A percentile compares a stretch with the other conserved stretches of the same genome.
Conservation (phyloP, 495 filamentous ascomycete species). For the Penicillium diatomitis region DNA sequence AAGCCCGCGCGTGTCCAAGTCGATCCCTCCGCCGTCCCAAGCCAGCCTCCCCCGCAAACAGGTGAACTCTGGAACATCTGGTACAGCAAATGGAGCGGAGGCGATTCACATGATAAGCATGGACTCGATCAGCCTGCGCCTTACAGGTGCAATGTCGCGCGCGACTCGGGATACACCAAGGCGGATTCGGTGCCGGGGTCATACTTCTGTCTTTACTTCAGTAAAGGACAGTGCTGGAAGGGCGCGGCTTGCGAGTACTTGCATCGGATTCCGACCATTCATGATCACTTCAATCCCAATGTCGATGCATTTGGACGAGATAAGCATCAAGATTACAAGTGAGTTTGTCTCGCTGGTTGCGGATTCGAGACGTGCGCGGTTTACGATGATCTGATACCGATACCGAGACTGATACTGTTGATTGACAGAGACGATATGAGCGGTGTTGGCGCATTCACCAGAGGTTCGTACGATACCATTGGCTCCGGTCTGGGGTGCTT, state of each 20-base stretch:
- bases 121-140: constrained; percentile 65
- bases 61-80: constrained; percentile 92
- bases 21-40: constrained; percentile 71
- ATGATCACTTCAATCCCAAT: constrained; percentile 81
- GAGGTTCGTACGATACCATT: constrained; percentile 16
- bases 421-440: constrained; percentile 64
- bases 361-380: background rate
- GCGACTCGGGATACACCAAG: constrained; percentile 79
- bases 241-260: constrained; percentile 92
- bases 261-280: constrained; percentile 72
- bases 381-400: background rate
- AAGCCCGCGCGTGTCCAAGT: constrained; percentile 59
- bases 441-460: constrained; percentile 81
- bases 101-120: constrained; percentile 83
- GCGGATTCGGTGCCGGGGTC: constrained; percentile 72
- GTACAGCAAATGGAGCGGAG: constrained; percentile 92
- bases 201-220: constrained; percentile 93
- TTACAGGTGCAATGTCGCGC: constrained; percentile 70
- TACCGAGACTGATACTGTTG: background rate
- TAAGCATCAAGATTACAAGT: constrained; percentile 11
- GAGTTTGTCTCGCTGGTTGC: background rate
- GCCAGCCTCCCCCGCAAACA: constrained; percentile 78
- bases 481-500: background rate
- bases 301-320: constrained; percentile 79
- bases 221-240: constrained; percentile 69